Evolutionary conservation across 176 grass and related monocot genomes (phyloP).

Genomic region (Paspalum vaginatum): DNA sequence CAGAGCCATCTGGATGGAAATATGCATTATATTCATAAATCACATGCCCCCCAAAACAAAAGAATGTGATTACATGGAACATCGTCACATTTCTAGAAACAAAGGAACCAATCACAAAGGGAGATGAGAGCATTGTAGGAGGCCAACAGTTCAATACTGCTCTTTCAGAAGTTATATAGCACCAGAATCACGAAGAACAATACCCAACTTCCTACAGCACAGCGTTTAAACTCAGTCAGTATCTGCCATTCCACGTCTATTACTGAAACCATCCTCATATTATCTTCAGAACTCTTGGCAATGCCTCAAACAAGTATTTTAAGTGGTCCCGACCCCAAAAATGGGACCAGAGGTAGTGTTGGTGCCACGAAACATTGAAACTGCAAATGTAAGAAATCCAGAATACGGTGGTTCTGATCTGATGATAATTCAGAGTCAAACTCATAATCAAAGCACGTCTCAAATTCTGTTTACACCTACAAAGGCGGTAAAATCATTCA

Average conservation of each 20-base stretch:
- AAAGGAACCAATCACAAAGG: neutral
- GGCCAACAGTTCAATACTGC: neutral
- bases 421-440: neutral
- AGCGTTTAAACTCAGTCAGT: neutral
- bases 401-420: neutral
- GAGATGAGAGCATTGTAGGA: neutral
- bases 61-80: neutral
- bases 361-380: no score
- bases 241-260: neutral
- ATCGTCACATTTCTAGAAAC: neutral
- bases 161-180: neutral
- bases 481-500: neutral
- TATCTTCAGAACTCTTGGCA: neutral
- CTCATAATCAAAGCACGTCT: neutral
- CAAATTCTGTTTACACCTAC: neutral
- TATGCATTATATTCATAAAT: neutral
- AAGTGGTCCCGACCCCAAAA: neutral
- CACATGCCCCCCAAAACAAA: neutral
- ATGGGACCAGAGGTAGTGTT: neutral
- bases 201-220: neutral
- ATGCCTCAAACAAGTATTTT: neutral
- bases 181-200: neutral
- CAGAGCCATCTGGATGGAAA: slow-evolving; percentile 54
- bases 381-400: neutral
- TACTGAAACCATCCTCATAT: no score